Evolutionary conservation across 768 basidiomycete genomes (phyloP).

Genomic region (Termitomyces sp.): DNA sequence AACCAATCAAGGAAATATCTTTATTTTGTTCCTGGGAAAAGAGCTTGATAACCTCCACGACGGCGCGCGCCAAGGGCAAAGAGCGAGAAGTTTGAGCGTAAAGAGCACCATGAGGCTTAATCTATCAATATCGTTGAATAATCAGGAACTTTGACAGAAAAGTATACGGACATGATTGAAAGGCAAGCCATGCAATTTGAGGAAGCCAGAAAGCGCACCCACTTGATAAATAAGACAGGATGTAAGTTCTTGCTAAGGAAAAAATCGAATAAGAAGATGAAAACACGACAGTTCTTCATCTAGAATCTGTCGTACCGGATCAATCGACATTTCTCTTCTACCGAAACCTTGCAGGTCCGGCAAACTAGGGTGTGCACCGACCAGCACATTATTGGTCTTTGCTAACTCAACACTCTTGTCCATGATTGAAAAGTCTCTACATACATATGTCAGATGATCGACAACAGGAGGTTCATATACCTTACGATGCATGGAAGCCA

Average conservation of each 20-base stretch:
- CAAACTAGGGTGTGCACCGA: conserved; percentile 67
- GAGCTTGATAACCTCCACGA: conserved; percentile 45
- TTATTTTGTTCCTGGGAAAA: conserved; percentile 29
- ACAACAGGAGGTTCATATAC: no score
- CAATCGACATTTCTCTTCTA: conserved; percentile 56
- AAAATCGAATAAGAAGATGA: neutral
- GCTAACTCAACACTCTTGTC: conserved; percentile 53
- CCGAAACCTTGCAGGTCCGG: conserved; percentile 65
- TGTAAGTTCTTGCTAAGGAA: conserved; percentile 42
- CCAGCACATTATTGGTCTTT: conserved; percentile 45
- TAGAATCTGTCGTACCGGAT: conserved; percentile 33
- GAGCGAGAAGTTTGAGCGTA: conserved; percentile 57
- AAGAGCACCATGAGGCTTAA: conserved; percentile 58
- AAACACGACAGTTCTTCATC: neutral
- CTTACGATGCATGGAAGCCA: conserved; percentile 61
- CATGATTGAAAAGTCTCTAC: conserved; percentile 62
- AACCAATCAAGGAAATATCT: conserved; percentile 51
- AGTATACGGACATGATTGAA: conserved; percentile 46
- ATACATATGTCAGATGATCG: neutral
- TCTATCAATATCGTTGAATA: conserved; percentile 21
- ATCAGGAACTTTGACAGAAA: neutral
- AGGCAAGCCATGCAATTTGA: conserved; percentile 43
- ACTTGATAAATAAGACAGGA: conserved; percentile 62
- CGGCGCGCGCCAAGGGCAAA: conserved; percentile 48
- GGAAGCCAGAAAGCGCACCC: conserved; percentile 57